Percentiles rank a stretch among this genome's conserved stretches.
Evolutionary conservation across 2,329 filamentous ascomycete genomes (phyloP).

Genomic region (Daldinia sp.): DNA sequence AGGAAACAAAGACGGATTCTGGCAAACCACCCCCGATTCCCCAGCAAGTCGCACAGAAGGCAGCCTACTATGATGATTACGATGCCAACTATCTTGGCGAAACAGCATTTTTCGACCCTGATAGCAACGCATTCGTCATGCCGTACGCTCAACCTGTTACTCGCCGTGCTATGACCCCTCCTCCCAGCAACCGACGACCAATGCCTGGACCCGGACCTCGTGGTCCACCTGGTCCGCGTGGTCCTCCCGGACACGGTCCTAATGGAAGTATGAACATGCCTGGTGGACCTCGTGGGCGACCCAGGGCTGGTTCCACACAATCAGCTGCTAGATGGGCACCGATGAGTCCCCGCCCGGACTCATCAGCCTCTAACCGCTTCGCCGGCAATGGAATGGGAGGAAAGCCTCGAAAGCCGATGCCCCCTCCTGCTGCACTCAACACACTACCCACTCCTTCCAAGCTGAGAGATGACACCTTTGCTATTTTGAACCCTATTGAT

Average conservation of each 20-base stretch:
- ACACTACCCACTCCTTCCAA: slow-evolving; percentile 88
- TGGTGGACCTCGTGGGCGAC: slow-evolving; percentile 60
- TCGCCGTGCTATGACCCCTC: slow-evolving; percentile 95
- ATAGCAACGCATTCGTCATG: slow-evolving; percentile 78
- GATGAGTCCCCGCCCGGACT: slow-evolving; percentile 52
- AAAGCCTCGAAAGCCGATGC: slow-evolving; percentile 62
- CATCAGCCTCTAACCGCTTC: slow-evolving; percentile 59
- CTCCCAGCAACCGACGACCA: slow-evolving; percentile 65
- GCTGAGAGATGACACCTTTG: slow-evolving; percentile 84
- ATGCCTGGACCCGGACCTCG: slow-evolving; percentile 52
- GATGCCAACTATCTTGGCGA: slow-evolving; percentile 77
- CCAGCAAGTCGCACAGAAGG: slow-evolving; percentile 30
- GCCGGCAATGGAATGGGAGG: slow-evolving; percentile 43
- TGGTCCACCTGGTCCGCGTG: slow-evolving; percentile 49
- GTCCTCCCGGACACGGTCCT: slow-evolving; percentile 45
- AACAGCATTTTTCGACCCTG: slow-evolving; percentile 74
- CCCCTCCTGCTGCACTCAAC: slow-evolving; percentile 79
- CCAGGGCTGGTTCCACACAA: slow-evolving; percentile 64
- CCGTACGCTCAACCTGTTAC: slow-evolving; percentile 87
- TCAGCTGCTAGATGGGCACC: slow-evolving; percentile 54
- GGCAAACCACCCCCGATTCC: slow-evolving; percentile 45
- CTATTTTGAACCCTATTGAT: slow-evolving; percentile 76
- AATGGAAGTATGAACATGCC: slow-evolving; percentile 57
- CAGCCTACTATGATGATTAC: slow-evolving; percentile 80
- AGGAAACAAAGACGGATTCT: slow-evolving; percentile 67